Conservation (phyloP, 2,329 filamentous ascomycete species). For the Xylaria digitata region DNA sequence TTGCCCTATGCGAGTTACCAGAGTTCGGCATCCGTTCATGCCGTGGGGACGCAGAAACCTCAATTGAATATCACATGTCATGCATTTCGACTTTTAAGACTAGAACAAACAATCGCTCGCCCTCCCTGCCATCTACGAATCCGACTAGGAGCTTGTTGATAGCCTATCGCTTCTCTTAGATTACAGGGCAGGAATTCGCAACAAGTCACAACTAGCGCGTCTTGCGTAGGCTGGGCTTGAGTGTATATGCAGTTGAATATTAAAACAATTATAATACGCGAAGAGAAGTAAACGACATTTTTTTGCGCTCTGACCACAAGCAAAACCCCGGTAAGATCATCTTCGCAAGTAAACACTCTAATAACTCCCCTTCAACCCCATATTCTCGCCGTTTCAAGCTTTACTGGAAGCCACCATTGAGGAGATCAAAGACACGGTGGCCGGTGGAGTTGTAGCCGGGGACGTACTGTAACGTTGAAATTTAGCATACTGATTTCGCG, state of each 20-base stretch:
- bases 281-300: slow-evolving; percentile 7
- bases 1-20: too few species aligned
- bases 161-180: background rate
- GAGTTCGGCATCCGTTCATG: too few species aligned
- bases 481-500: slow-evolving; percentile 6
- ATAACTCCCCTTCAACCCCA: background rate
- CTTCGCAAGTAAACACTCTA: slow-evolving; percentile 2
- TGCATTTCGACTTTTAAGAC: too few species aligned
- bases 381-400: background rate
- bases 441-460: slow-evolving; percentile 34
- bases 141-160: background rate
- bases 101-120: too few species aligned
- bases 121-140: background rate
- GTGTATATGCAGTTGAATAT: slow-evolving; percentile 23
- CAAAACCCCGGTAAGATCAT: background rate
- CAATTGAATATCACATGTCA: too few species aligned
- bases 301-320: background rate
- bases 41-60: too few species aligned
- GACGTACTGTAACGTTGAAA: slow-evolving; percentile 22
- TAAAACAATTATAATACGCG: slow-evolving; percentile 30
- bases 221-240: background rate
- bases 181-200: background rate
- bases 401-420: background rate
- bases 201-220: background rate
- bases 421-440: slow-evolving; percentile 35